Percentiles rank a stretch among this genome's conserved stretches.
These are phyloP conservation scores for Neofusicoccum kwambonambiense DNA, from an alignment of 2,329 filamentous ascomycete species.

Conservation along the genomic window DNA sequence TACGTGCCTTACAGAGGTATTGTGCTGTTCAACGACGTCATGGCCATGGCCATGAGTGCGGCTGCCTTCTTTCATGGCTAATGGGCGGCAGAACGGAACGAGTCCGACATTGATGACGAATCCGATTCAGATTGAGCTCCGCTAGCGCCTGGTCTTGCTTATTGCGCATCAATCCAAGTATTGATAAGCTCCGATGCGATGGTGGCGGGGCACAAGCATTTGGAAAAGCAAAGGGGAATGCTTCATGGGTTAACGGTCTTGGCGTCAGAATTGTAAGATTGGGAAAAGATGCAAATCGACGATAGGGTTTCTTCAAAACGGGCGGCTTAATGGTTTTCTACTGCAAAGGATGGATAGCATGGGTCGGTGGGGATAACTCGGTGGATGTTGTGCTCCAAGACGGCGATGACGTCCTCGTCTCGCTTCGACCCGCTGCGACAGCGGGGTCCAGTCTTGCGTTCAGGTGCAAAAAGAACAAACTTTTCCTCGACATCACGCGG, in stretches of 20 bases:
- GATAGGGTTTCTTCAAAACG: background rate
- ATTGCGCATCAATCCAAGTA: background rate
- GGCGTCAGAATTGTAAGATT: background rate
- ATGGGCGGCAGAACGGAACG: slow-evolving; percentile 40
- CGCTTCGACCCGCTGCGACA: slow-evolving; percentile 7
- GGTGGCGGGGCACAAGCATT: background rate
- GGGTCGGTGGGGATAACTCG: background rate
- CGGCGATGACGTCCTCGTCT: slow-evolving; percentile 3
- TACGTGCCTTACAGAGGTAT: slow-evolving; percentile 46
- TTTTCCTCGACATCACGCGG: slow-evolving; percentile 7
- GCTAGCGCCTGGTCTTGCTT: background rate
- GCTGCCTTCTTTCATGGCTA: background rate
- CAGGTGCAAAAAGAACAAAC: background rate
- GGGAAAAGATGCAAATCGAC: background rate
- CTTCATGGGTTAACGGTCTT: background rate
- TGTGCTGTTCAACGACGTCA: slow-evolving; percentile 2
- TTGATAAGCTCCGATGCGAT: background rate
- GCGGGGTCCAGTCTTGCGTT: slow-evolving; percentile 1
- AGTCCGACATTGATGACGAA: slow-evolving; percentile 45
- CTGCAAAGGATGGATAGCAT: too few relatives aligned
- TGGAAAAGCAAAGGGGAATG: background rate
- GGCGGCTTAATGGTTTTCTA: background rate
- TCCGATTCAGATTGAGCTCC: slow-evolving; percentile 41
- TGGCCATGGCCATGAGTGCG: background rate
- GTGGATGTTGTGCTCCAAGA: background rate